Evolutionary conservation across 2,329 filamentous ascomycete genomes (phyloP).

Genomic region (Chaetomium globosum): DNA sequence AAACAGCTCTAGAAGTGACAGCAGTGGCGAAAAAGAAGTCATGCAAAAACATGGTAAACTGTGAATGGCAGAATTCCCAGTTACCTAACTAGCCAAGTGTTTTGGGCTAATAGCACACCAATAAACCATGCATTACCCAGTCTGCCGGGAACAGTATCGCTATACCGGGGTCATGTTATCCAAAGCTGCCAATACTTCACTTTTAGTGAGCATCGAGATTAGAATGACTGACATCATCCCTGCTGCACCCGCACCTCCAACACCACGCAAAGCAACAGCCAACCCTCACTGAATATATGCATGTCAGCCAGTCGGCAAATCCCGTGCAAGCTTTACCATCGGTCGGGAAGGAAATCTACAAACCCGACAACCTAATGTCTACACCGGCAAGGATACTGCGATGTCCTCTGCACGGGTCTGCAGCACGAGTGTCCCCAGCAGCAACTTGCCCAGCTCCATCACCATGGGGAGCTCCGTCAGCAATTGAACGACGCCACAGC

Average conservation of each 20-base stretch:
- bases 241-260: slow-evolving; percentile 13
- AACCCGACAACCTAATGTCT: slow-evolving; percentile 25
- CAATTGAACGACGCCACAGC: slow-evolving; percentile 4
- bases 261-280: neutral
- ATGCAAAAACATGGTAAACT: too few relatives aligned
- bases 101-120: too few relatives aligned
- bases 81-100: too few relatives aligned
- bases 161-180: slow-evolving; percentile 8
- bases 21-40: too few relatives aligned
- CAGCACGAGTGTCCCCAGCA: slow-evolving; percentile 3
- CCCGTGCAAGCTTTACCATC: neutral
- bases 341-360: neutral
- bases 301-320: neutral
- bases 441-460: slow-evolving; percentile 5
- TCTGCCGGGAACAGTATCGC: neutral
- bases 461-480: neutral
- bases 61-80: too few relatives aligned
- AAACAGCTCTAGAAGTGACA: too few relatives aligned
- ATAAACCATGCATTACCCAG: too few relatives aligned
- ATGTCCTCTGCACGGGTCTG: slow-evolving; percentile 10
- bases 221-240: slow-evolving; percentile 33
- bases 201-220: neutral
- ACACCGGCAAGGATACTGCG: slow-evolving; percentile 29
- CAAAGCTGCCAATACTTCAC: neutral
- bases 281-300: slow-evolving; percentile 5